phyloP scores from a whole-genome alignment of 2,329 filamentous ascomycete genomes.

The Clathrospora elynae region DNA sequence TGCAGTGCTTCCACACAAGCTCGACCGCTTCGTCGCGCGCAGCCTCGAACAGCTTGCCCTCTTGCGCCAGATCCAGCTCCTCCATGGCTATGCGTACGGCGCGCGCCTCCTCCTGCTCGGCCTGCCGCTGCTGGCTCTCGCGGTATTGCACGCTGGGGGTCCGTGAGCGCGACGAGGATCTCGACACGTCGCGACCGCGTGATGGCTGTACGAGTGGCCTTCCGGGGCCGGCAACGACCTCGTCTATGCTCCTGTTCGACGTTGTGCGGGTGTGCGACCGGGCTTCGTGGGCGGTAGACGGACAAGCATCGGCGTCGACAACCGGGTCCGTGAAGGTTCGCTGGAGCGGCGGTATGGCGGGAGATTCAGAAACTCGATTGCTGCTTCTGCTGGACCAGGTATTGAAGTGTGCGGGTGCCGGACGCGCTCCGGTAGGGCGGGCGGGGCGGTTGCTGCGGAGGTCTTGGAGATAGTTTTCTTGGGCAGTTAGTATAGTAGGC shows the following conservation, averaged over 20 bases:
- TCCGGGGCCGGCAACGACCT: constrained; percentile 32
- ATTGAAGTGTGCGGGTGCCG: constrained; percentile 60
- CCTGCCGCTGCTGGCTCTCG: constrained; percentile 75
- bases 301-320: constrained; percentile 27
- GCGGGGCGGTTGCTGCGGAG: constrained; percentile 70
- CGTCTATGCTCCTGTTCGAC: constrained; percentile 37
- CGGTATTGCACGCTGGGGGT: constrained; percentile 70
- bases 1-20: constrained; percentile 76
- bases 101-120: constrained; percentile 77
- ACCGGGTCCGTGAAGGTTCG: constrained; percentile 33
- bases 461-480: constrained; percentile 72
- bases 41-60: constrained; percentile 67
- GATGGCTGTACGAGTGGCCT: constrained; percentile 45
- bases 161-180: constrained; percentile 49
- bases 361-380: constrained; percentile 30
- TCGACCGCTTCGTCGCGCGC: constrained; percentile 79
- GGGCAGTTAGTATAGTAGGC: constrained; percentile 23
- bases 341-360: constrained; percentile 34
- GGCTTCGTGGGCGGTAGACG: constrained; percentile 25
- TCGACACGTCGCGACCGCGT: constrained; percentile 50
- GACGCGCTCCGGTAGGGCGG: constrained; percentile 73
- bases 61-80: constrained; percentile 71
- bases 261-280: constrained; percentile 40
- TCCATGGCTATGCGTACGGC: constrained; percentile 74
- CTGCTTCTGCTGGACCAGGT: constrained; percentile 42